These are phyloP conservation scores for Rhytidiadelphus loreus DNA, from an alignment of 225 moss, liverwort and hornwort species.

Conservation along the genomic window DNA sequence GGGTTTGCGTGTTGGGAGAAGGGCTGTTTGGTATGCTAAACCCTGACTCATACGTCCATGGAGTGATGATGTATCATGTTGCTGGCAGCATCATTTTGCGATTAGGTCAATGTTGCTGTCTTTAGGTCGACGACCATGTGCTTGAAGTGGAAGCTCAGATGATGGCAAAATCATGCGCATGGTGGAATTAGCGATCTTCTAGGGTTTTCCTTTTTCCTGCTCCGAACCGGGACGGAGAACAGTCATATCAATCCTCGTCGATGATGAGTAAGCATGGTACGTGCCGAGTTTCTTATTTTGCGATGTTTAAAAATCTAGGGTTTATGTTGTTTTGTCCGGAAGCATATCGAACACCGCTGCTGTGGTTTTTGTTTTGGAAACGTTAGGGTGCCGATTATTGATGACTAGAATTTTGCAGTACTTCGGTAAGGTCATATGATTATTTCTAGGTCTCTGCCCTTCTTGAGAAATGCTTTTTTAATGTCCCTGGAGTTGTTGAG, in stretches of 20 bases:
- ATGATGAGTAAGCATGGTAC: conserved; percentile 4
- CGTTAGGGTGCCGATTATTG: not conserved
- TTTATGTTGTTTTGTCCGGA: not conserved
- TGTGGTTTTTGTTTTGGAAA: not conserved
- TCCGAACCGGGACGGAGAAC: not conserved
- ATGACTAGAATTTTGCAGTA: not conserved
- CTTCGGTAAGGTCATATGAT: not conserved
- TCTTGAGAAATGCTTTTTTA: not conserved
- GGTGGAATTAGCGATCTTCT: not conserved
- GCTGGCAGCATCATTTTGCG: not conserved
- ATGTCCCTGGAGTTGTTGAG: not conserved
- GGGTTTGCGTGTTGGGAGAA: not conserved
- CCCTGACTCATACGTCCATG: not conserved
- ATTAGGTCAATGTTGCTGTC: not conserved
- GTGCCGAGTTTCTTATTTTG: not conserved
- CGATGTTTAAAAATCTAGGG: not conserved
- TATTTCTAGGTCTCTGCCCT: not conserved
- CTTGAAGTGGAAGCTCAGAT: not conserved
- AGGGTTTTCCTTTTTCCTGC: not conserved
- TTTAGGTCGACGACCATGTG: not conserved
- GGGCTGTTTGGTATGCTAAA: not conserved
- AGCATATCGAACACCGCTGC: not conserved
- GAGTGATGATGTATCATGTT: not conserved
- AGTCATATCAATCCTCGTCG: not conserved
- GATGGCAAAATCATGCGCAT: not conserved